Evolutionary conservation across 208 protist genomes (phyloP), one percentile per base, ranked within the genome.

Genomic region (Phytomonas francai): DNA sequence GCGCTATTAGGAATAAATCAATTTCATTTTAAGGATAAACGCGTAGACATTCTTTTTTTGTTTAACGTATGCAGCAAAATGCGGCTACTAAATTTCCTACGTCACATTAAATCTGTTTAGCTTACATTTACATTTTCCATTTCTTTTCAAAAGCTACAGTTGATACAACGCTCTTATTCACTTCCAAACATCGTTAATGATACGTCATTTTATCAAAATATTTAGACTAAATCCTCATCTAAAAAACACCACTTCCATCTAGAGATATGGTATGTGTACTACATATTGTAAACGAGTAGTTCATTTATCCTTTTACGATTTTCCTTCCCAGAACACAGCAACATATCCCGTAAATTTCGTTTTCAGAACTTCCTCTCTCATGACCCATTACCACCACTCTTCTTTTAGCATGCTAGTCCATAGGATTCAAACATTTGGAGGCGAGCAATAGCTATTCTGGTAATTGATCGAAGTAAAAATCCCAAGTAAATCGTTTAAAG

Each of bases 401-500:
- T 32, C 5, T 67, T 14, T 57, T 39, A 71, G 22, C 34, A 67
- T 45, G 27, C 67, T 72, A 30, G 12, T 67, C 22, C 59, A 25
- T 32, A 71, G 28, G 5, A 49, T 3, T 71, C 34, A 14, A 49
- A 63, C 54, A 54, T 54, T 54, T 54, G 16, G 45, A 63, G 54
- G 19, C 22, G 54, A 25, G 32, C 16, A 19, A 19, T 36, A 16
- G 36, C 54, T 58, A 63, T 58, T 63, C 32, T 57, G 16, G 12
- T 63, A 63, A 63, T 63, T 63, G 3, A 59, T 51, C 7, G 32
- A 25, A 36, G 22, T 25, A 49, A 63, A 63, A 49, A 32, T 49
- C 34, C 7, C 2, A 5, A 63, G 59, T 31, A 64, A 60, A 70
- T 70, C 60, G 59, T 60, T 74, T 60, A 39, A 70, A 33, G 22